Percentiles rank a stretch among this genome's conserved stretches.
These are phyloP conservation scores for Paecilomyces fulvus DNA, from an alignment of 2,329 filamentous ascomycete species.

Conservation along the genomic window DNA sequence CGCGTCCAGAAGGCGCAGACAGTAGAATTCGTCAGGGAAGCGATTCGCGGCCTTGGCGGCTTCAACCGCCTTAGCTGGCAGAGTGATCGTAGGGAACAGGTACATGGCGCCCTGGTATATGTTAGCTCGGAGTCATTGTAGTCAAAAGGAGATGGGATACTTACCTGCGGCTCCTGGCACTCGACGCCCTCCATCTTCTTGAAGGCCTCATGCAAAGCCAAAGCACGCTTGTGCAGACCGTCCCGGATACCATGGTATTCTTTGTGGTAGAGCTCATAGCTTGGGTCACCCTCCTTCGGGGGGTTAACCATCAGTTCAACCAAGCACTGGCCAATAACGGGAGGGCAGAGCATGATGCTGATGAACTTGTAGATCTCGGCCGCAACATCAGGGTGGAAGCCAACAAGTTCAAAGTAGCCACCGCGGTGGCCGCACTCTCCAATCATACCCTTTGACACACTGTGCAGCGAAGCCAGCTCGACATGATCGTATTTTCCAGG, in stretches of 20 bases:
- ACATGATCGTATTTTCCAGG: constrained; percentile 72
- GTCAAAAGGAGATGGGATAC: constrained; percentile 14
- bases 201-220: constrained; percentile 83
- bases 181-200: constrained; percentile 91
- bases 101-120: constrained; percentile 79
- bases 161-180: constrained; percentile 68
- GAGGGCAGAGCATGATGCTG: constrained; percentile 91
- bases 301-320: constrained; percentile 98
- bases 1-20: constrained; percentile 77
- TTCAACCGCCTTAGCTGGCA: constrained; percentile 66
- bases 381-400: constrained; percentile 76
- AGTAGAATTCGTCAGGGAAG: constrained; percentile 86
- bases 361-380: constrained; percentile 98
- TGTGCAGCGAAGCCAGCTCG: constrained; percentile 88
- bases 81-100: constrained; percentile 87
- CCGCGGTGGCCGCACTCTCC: constrained; percentile 97
- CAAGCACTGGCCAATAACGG: constrained; percentile 90
- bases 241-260: constrained; percentile 80
- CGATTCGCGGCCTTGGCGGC: constrained; percentile 68
- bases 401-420: constrained; percentile 93
- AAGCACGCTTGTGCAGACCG: constrained; percentile 69
- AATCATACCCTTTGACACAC: constrained; percentile 95
- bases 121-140: constrained; percentile 3
- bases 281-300: constrained; percentile 72
- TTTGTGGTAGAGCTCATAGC: constrained; percentile 70